These are phyloP conservation scores for Mycena floridula DNA, from an alignment of 768 basidiomycete genomes.

Conservation along the genomic window DNA sequence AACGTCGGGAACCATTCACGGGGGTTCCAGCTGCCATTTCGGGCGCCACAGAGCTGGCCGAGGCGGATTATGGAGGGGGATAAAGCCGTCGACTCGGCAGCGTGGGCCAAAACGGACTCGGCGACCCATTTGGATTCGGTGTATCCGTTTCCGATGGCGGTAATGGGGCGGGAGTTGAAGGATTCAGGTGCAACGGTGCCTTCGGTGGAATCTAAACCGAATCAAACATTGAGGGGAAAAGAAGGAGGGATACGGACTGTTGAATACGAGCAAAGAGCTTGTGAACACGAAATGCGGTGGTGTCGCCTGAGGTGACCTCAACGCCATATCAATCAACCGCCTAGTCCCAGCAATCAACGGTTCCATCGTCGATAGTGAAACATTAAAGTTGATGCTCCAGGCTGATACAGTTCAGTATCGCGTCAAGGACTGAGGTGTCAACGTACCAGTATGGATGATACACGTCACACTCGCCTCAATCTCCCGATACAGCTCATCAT, in stretches of 20 bases:
- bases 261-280: slow-evolving; percentile 24
- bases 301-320: slow-evolving; percentile 14
- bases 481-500: slow-evolving; percentile 5
- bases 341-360: slow-evolving; percentile 22
- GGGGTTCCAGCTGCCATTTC: slow-evolving; percentile 25
- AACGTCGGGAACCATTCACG: slow-evolving; percentile 25
- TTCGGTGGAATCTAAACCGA: slow-evolving; percentile 4
- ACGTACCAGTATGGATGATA: slow-evolving; percentile 19
- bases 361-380: slow-evolving; percentile 24
- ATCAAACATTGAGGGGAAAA: no score
- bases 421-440: neutral
- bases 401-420: slow-evolving; percentile 12
- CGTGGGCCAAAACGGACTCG: slow-evolving; percentile 21
- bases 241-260: slow-evolving; percentile 16
- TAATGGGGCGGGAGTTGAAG: slow-evolving; percentile 5
- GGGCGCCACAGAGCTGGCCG: slow-evolving; percentile 23
- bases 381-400: slow-evolving; percentile 30
- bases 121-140: slow-evolving; percentile 26
- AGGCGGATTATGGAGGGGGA: slow-evolving; percentile 19
- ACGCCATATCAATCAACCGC: slow-evolving; percentile 26
- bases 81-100: slow-evolving; percentile 8
- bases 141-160: slow-evolving; percentile 19
- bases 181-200: slow-evolving; percentile 7
- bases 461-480: slow-evolving; percentile 12
- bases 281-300: slow-evolving; percentile 26